phyloP scores from a whole-genome alignment of 2,329 filamentous ascomycete genomes.

The Diaporthe eres region DNA sequence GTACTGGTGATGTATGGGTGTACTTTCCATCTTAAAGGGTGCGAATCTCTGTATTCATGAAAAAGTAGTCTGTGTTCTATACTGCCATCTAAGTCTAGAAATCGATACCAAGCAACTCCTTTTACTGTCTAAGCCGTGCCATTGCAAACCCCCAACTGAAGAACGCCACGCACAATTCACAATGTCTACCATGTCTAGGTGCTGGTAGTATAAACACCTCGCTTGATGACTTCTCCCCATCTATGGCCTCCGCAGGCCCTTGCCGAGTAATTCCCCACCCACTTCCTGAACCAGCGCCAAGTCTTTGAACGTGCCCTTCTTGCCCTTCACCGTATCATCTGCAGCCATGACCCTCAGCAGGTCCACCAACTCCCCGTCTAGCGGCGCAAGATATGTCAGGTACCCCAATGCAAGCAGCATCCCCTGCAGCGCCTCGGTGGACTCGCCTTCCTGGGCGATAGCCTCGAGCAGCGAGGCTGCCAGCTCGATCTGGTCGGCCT shows the following conservation, averaged over 20 bases:
- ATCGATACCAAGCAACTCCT: not conserved
- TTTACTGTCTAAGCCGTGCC: not conserved
- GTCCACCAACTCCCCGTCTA: slow-evolving; percentile 83
- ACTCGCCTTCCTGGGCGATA: slow-evolving; percentile 68
- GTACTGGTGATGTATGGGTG: too few species aligned
- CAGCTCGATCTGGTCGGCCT: slow-evolving; percentile 83
- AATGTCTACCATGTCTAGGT: too few species aligned
- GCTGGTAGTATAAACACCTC: not conserved
- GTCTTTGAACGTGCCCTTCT: slow-evolving; percentile 68
- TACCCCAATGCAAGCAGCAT: slow-evolving; percentile 83
- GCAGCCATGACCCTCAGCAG: slow-evolving; percentile 85
- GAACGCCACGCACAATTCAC: not conserved
- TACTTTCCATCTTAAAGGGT: too few species aligned
- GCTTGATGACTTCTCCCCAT: not conserved
- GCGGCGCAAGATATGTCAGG: slow-evolving; percentile 77
- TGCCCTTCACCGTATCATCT: slow-evolving; percentile 71
- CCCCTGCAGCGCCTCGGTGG: slow-evolving; percentile 82
- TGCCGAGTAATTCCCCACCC: slow-evolving; percentile 65
- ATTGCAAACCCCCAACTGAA: not conserved
- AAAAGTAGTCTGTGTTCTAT: not conserved
- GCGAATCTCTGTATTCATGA: too few species aligned
- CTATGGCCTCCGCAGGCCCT: slow-evolving; percentile 58
- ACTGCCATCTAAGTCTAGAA: not conserved
- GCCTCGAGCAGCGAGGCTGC: slow-evolving; percentile 86
- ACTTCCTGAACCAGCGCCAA: slow-evolving; percentile 71